These are phyloP conservation scores for Dictyostelium purpureum DNA, from an alignment of 78 protist species.

Conservation along the genomic window DNA sequence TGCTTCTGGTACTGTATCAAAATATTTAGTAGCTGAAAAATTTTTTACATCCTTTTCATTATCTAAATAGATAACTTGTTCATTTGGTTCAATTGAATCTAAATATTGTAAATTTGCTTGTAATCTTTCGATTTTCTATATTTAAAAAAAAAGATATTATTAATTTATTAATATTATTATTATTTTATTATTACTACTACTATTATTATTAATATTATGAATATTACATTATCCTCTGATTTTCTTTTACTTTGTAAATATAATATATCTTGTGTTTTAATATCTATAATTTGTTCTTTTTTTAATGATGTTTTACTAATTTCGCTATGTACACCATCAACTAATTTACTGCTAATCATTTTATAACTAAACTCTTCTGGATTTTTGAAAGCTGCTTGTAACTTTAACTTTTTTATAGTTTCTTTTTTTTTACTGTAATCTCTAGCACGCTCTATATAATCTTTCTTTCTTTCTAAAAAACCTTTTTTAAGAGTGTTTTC, in stretches of 20 bases:
- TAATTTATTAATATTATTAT: not conserved
- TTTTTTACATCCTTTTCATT: conserved; percentile 43
- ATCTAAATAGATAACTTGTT: conserved; percentile 54
- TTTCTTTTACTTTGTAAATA: conserved; percentile 56
- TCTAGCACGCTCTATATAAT: conserved; percentile 48
- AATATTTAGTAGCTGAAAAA: conserved; percentile 46
- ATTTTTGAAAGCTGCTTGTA: conserved; percentile 60
- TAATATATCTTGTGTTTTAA: conserved; percentile 38
- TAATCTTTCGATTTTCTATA: conserved; percentile 55
- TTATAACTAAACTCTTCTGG: conserved; percentile 63
- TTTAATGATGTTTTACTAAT: conserved; percentile 24
- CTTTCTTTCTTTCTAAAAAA: conserved; percentile 67
- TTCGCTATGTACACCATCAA: conserved; percentile 53
- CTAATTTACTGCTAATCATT: conserved; percentile 47
- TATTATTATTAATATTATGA: not conserved
- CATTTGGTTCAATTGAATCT: conserved; percentile 36
- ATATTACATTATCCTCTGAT: conserved; percentile 51
- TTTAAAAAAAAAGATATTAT: not conserved
- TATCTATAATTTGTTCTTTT: conserved; percentile 34
- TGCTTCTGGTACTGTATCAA: conserved; percentile 70
- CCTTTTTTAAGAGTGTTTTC: conserved; percentile 11
- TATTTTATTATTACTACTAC: not conserved
- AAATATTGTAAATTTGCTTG: conserved; percentile 60
- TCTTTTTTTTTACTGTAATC: conserved; percentile 51
- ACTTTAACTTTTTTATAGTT: conserved; percentile 31